phyloP scores from a whole-genome alignment of 768 basidiomycete genomes.

The Russula foetens region DNA sequence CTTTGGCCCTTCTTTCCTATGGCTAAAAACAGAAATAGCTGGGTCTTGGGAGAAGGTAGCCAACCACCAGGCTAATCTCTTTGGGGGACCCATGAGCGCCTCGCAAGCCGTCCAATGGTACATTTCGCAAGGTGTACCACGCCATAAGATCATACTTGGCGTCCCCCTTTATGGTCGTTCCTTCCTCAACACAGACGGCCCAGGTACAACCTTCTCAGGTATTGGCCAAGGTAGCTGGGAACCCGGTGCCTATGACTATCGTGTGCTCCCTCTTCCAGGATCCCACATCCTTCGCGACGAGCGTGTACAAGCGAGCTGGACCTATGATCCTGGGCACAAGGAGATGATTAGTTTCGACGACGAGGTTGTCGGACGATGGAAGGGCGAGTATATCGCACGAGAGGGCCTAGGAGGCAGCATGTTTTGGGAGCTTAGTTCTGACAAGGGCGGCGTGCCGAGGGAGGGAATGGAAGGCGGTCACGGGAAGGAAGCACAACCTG shows the following conservation, averaged over 20 bases:
- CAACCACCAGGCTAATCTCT: slow-evolving; percentile 84
- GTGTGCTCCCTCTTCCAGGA: slow-evolving; percentile 73
- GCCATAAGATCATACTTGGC: slow-evolving; percentile 79
- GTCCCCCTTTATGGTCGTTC: slow-evolving; percentile 92
- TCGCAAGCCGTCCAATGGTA: slow-evolving; percentile 66
- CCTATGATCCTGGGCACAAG: slow-evolving; percentile 61
- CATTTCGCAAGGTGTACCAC: slow-evolving; percentile 56
- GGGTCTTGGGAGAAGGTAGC: slow-evolving; percentile 68
- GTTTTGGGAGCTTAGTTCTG: slow-evolving; percentile 91
- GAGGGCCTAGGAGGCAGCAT: slow-evolving; percentile 84
- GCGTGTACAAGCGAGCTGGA: slow-evolving; percentile 67
- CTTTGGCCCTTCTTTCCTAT: slow-evolving; percentile 4
- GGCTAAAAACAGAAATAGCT: slow-evolving; percentile 32
- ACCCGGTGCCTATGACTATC: slow-evolving; percentile 86
- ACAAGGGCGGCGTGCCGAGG: slow-evolving; percentile 53
- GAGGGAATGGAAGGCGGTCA: slow-evolving; percentile 67
- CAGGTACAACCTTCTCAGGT: slow-evolving; percentile 71
- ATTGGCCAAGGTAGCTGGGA: slow-evolving; percentile 90
- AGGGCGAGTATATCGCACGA: slow-evolving; percentile 72
- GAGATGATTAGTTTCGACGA: slow-evolving; percentile 85
- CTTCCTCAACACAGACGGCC: slow-evolving; percentile 79
- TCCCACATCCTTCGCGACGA: slow-evolving; percentile 60
- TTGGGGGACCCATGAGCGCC: slow-evolving; percentile 56
- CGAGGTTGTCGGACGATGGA: slow-evolving; percentile 58
- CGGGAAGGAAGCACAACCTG: slow-evolving; percentile 67